Base-by-base conservation (phyloP, 139 green algal species). In the Asterochloris sp. region DNA sequence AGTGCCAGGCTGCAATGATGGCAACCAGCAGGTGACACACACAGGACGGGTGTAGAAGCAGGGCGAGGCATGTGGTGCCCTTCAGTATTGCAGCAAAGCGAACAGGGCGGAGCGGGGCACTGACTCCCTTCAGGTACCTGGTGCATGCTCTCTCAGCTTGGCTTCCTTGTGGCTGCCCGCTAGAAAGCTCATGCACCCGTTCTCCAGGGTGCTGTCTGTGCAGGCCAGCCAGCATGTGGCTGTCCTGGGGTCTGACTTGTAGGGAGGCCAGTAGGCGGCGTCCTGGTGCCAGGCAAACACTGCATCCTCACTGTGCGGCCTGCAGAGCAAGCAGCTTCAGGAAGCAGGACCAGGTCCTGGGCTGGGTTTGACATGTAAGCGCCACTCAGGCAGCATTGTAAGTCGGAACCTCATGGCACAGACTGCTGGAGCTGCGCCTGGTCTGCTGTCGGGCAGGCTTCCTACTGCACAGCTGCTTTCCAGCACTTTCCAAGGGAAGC, bases 181-280 rank as follows among this genome's bases (percentile, higher is more conserved):
- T 23, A 94, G 69, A 76, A 92, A 94, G 54, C 89, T 83, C 87
- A 94, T 87, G 87, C 91, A 94, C 61, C 91, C 91, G n/a, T 94
- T 93, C 29, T 92, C 86, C 16, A 82, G 62, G 13, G 73, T 90
- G 60, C 82, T 79, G 73, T 90, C 68, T 60, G 86, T 88, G 21
- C 93, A 83, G 28, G 89, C 91, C 75, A 94, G 84, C 91, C 91
- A 94, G 83, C 91, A 94, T n/a, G 91, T 94, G 74, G 86, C 86
- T 28, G 91, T 90, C 76, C 85, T 76, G 54, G 78, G 83, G 61
- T 90, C 85, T 38, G 83, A 74, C 27, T 80, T 88, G 13, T 87
- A 79, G 23, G 88, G 88, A 8, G 88, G 88, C 90, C 90, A 92
- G 81, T 92, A 92, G 12, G 87, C 90, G 81, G 91, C 81, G 82